Percentiles rank a stretch among this genome's conserved stretches.
Conservation (phyloP, 1,284 basidiomycete species). For the Pseudozyma tsukubaensis region DNA sequence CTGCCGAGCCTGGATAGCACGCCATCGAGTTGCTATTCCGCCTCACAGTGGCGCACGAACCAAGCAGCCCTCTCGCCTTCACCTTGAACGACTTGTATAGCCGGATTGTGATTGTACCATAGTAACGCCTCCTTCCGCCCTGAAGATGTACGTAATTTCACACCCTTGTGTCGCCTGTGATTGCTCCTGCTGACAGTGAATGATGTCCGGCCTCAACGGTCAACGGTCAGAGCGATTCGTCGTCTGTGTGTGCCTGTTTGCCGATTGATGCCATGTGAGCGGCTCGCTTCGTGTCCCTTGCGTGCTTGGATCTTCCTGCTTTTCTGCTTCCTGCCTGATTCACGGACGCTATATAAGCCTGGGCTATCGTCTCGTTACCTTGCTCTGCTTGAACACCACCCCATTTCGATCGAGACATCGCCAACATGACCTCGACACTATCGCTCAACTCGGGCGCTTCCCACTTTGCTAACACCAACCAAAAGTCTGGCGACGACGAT, state of each 20-base stretch:
- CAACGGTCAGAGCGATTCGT: background rate
- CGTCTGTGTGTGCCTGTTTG: background rate
- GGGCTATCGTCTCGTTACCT: background rate
- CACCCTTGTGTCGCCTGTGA: no score
- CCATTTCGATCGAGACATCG: background rate
- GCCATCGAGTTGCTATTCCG: conserved; percentile 15
- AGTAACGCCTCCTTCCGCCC: no score
- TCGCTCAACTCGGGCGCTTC: conserved; percentile 10
- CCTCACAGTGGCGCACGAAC: conserved; percentile 6
- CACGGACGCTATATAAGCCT: no score
- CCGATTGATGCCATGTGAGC: conserved; percentile 4
- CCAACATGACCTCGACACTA: conserved; percentile 40
- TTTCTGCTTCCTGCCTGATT: background rate
- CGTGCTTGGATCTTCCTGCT: background rate
- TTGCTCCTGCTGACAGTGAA: no score
- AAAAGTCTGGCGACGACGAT: conserved; percentile 15
- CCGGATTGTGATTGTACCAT: background rate
- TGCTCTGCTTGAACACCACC: background rate
- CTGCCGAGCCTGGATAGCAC: conserved; percentile 19
- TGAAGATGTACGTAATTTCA: no score
- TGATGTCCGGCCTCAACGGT: no score
- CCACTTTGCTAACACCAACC: conserved; percentile 19
- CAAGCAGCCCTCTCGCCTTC: background rate
- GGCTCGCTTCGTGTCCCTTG: background rate
- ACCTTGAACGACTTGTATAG: background rate